Evolutionary conservation across 345 rosid genomes (phyloP).

Genomic region (Bruguiera gymnorhiza): DNA sequence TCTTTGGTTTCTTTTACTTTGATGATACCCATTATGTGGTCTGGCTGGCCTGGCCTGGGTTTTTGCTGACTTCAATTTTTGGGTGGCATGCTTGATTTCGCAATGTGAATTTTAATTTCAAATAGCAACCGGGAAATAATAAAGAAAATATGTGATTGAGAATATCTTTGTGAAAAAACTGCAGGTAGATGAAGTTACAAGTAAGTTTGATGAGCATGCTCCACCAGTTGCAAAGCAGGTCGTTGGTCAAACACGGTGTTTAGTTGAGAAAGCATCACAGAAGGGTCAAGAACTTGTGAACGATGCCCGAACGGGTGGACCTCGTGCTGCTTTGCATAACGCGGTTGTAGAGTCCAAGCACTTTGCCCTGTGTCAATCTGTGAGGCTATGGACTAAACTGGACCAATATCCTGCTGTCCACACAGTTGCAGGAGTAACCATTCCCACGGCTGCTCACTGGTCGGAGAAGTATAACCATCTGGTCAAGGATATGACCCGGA

Average conservation of each 20-base stretch:
- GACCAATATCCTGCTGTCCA: conserved; percentile 47
- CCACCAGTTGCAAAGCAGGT: conserved; percentile 60
- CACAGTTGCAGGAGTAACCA: conserved; percentile 39
- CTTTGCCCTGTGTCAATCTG: conserved; percentile 45
- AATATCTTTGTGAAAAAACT: neutral
- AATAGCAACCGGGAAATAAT: too few species aligned
- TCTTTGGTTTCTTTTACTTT: too few species aligned
- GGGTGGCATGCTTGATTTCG: too few species aligned
- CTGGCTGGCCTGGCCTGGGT: too few species aligned
- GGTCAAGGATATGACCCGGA: conserved; percentile 40
- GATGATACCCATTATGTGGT: too few species aligned
- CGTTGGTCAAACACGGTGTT: conserved; percentile 32
- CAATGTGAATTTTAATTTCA: too few species aligned
- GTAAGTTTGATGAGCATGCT: conserved; percentile 64
- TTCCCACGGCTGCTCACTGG: conserved; percentile 56
- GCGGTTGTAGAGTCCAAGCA: conserved; percentile 52
- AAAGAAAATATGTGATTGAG: too few species aligned
- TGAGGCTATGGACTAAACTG: conserved; percentile 53
- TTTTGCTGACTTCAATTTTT: too few species aligned
- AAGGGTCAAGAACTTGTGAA: conserved; percentile 48
- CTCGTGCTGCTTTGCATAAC: conserved; percentile 47
- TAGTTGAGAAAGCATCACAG: conserved; percentile 40
- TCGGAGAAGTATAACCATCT: conserved; percentile 51
- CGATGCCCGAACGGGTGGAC: conserved; percentile 60
- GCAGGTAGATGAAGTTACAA: conserved; percentile 65